Percentiles rank a stretch among this genome's conserved stretches.
Conservation (phyloP, 306 rosid genomes). For the Lathyrus sativus region DNA sequence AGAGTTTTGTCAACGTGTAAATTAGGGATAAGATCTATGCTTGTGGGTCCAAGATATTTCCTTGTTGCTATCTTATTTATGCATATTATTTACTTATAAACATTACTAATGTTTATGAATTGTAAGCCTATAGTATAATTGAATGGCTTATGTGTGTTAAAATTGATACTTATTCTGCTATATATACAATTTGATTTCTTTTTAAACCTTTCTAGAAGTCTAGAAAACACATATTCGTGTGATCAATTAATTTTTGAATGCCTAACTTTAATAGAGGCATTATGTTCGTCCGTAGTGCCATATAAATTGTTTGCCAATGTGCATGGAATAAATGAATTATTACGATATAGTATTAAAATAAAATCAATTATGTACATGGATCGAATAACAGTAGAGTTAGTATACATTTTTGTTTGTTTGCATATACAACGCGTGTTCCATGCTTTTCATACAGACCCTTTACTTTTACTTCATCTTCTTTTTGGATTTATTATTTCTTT, state of each 20-base stretch:
- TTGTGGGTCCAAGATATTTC: conserved; percentile 8
- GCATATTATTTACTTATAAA: no score
- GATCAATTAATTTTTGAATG: background rate
- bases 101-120: background rate
- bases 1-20: conserved; percentile 24
- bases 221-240: background rate
- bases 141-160: background rate
- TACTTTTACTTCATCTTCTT: background rate
- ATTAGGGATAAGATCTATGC: conserved; percentile 5
- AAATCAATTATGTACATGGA: background rate
- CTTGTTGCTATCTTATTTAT: background rate
- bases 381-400: background rate
- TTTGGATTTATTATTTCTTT: background rate
- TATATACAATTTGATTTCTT: background rate
- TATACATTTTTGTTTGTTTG: conserved; percentile 1
- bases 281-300: conserved; percentile 8
- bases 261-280: background rate
- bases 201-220: background rate
- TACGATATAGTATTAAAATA: background rate
- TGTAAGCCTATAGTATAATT: background rate
- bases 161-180: background rate
- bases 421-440: conserved; percentile 26
- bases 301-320: background rate
- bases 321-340: background rate
- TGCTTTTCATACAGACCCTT: conserved; percentile 25